These are phyloP conservation scores for Trypanosomatidae sp. DNA, from an alignment of 208 protist genomes.

Conservation along the genomic window DNA sequence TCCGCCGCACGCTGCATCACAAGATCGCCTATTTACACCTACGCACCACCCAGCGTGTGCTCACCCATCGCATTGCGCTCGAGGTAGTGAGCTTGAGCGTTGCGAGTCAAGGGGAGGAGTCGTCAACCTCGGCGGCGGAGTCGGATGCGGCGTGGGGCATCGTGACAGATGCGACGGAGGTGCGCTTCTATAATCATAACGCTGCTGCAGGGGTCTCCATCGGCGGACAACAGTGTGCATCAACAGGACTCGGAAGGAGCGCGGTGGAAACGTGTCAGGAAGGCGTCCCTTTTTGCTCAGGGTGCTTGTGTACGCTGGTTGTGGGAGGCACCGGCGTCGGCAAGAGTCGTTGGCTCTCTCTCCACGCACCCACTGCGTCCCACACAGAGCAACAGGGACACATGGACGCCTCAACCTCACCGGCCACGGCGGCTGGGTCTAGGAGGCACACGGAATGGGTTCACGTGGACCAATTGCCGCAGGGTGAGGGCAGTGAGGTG, in stretches of 20 bases:
- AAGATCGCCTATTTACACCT: constrained; percentile 35
- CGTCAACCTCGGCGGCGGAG: not conserved
- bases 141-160: constrained; percentile 17
- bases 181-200: constrained; percentile 9
- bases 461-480: constrained; percentile 41
- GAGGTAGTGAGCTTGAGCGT: constrained; percentile 28
- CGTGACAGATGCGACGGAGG: constrained; percentile 28
- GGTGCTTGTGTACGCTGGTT: constrained; percentile 26
- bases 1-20: constrained; percentile 36
- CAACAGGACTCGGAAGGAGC: not conserved
- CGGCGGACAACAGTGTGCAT: not conserved
- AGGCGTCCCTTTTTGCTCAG: not conserved
- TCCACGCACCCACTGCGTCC: not conserved
- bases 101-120: too few relatives aligned
- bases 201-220: not conserved
- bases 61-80: constrained; percentile 28
- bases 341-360: constrained; percentile 35
- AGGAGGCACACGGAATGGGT: constrained; percentile 24
- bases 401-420: not conserved
- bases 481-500: constrained; percentile 39
- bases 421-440: not conserved
- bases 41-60: constrained; percentile 28
- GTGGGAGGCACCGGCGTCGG: constrained; percentile 51
- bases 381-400: not conserved
- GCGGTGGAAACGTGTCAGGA: not conserved